Conservation (phyloP, 1,139 yeast genomes). For the Yamadazyma epiphylla region DNA sequence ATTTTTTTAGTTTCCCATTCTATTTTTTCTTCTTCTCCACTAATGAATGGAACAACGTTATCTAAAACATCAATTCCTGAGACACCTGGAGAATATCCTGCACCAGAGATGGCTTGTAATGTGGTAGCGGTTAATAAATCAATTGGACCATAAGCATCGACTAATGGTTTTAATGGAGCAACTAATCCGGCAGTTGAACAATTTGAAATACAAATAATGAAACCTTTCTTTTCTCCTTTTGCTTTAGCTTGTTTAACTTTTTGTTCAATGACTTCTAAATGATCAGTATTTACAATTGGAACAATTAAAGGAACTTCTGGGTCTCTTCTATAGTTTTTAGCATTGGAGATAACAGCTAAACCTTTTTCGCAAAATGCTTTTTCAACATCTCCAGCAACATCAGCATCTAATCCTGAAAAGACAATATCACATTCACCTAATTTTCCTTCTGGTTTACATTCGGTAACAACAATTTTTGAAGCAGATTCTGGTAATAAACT, state of each 20-base stretch:
- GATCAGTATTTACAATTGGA: constrained; percentile 95
- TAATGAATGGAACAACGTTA: constrained; percentile 88
- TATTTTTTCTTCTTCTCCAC: constrained; percentile 97
- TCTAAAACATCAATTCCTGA: constrained; percentile 93
- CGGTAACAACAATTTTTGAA: constrained; percentile 60
- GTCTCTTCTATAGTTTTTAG: constrained; percentile 91
- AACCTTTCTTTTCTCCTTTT: constrained; percentile 61
- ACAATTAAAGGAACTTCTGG: constrained; percentile 88
- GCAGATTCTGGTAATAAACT: constrained; percentile 70
- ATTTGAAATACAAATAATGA: constrained; percentile 90
- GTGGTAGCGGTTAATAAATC: constrained; percentile 87
- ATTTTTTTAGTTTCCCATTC: constrained; percentile 98
- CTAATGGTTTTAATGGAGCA: constrained; percentile 92
- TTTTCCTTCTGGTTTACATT: constrained; percentile 66
- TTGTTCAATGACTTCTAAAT: constrained; percentile 68
- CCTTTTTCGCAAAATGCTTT: constrained; percentile 80
- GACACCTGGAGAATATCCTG: constrained; percentile 98
- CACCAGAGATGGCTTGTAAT: constrained; percentile 96
- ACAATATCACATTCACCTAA: constrained; percentile 91
- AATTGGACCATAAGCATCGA: constrained; percentile 84
- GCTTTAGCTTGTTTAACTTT: constrained; percentile 53
- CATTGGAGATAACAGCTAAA: constrained; percentile 83
- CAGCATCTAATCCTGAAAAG: constrained; percentile 92
- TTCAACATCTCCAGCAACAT: constrained; percentile 90
- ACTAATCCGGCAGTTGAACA: constrained; percentile 98